Conservation (phyloP, 768 basidiomycete species). For the Xerocomellus dryophilus region DNA sequence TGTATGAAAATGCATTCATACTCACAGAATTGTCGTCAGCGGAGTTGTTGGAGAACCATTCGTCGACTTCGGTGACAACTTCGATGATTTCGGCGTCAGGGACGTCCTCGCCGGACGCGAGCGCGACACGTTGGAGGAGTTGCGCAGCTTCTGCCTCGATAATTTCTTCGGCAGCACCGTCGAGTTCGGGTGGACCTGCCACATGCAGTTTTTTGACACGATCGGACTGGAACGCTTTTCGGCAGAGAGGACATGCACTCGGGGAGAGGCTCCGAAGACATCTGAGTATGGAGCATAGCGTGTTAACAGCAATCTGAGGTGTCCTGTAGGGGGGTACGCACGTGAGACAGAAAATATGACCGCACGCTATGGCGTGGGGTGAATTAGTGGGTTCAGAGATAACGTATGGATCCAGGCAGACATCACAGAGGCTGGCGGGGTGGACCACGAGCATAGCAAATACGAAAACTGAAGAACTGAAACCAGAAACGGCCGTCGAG, state of each 20-base stretch:
- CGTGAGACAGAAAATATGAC: conserved; percentile 72
- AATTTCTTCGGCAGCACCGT: conserved; percentile 36
- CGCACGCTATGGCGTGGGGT: conserved; percentile 73
- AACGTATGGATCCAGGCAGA: conserved; percentile 64
- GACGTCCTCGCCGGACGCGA: conserved; percentile 34
- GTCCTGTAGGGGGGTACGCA: conserved; percentile 37
- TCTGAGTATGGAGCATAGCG: conserved; percentile 31
- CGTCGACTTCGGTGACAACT: conserved; percentile 46
- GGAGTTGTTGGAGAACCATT: conserved; percentile 46
- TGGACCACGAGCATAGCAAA: conserved; percentile 59
- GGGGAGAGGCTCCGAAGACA: conserved; percentile 53
- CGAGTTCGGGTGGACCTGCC: conserved; percentile 41
- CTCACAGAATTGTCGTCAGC: conserved; percentile 39
- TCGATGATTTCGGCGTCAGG: conserved; percentile 35
- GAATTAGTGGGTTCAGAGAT: conserved; percentile 45
- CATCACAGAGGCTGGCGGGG: conserved; percentile 70
- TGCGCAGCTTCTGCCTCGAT: conserved; percentile 41
- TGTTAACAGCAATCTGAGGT: conserved; percentile 11
- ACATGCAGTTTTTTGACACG: conserved; percentile 68
- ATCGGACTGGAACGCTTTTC: conserved; percentile 54
- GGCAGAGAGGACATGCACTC: conserved; percentile 62
- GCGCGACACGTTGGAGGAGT: conserved; percentile 35
- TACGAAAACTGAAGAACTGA: conserved; percentile 20
- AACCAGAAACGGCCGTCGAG: conserved; percentile 28
- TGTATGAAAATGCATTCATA: conserved; percentile 8